Conservation (phyloP, 192 early-diverging fungal species). For the Globomyces pollinis-pini region DNA sequence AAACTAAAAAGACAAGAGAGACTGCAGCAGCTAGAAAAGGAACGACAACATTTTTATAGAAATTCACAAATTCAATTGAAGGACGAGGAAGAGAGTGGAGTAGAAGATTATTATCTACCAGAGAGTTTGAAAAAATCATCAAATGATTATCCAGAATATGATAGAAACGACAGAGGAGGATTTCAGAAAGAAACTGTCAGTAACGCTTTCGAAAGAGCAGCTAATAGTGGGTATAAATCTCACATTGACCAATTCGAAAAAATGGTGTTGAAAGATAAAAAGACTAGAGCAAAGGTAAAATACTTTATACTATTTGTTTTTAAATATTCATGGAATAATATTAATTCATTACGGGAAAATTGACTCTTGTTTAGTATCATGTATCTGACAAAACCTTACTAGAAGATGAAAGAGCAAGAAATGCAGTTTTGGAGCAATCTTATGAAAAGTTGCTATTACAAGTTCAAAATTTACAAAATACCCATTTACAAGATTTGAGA, state of each 20-base stretch:
- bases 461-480: constrained; percentile 40
- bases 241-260: constrained; percentile 7
- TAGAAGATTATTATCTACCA: too few species aligned
- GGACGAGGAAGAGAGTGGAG: too few species aligned
- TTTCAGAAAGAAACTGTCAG: not conserved
- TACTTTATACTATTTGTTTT: not conserved
- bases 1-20: constrained; percentile 1
- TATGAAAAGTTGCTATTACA: constrained; percentile 42
- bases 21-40: constrained; percentile 1
- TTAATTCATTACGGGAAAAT: too few species aligned
- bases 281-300: constrained; percentile 4
- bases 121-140: too few species aligned
- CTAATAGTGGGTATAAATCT: not conserved
- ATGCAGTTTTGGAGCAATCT: constrained; percentile 30
- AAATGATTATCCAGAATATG: not conserved
- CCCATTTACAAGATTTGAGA: constrained; percentile 38
- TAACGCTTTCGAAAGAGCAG: not conserved
- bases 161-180: not conserved
- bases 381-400: constrained; percentile 38
- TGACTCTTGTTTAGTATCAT: not conserved
- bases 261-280: constrained; percentile 5
- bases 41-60: not conserved
- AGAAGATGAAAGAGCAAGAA: constrained; percentile 40
- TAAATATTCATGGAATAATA: too few species aligned
- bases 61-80: not conserved